A percentile compares a stretch with the other conserved stretches of the same genome.
Evolutionary conservation across 2,329 filamentous ascomycete species (phyloP).

Genomic region (Davidsoniella eucalypti): DNA sequence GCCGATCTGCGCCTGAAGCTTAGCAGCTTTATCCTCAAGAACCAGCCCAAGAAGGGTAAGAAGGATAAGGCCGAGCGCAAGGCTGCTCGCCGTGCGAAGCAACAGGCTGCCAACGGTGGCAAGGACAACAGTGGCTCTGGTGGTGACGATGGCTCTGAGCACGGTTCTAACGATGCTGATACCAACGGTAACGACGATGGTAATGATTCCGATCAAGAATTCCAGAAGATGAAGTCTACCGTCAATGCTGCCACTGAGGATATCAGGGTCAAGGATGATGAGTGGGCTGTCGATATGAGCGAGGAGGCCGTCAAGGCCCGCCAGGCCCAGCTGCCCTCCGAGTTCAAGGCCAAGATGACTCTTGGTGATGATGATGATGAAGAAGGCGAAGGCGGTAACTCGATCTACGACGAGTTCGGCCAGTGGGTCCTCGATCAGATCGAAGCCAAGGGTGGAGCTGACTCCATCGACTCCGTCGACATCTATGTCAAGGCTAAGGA

Average conservation of each 20-base stretch:
- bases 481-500: slow-evolving; percentile 97
- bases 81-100: slow-evolving; percentile 80
- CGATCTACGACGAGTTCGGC: slow-evolving; percentile 76
- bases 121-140: slow-evolving; percentile 47
- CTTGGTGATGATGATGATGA: slow-evolving; percentile 69
- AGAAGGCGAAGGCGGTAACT: slow-evolving; percentile 61
- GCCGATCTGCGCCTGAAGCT: slow-evolving; percentile 92
- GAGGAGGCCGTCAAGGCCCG: slow-evolving; percentile 90
- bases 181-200: slow-evolving; percentile 33
- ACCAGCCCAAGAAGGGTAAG: slow-evolving; percentile 83
- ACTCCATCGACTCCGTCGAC: slow-evolving; percentile 71
- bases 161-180: slow-evolving; percentile 34
- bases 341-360: slow-evolving; percentile 83
- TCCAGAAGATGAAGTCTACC: slow-evolving; percentile 61
- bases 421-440: slow-evolving; percentile 75
- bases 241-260: slow-evolving; percentile 32
- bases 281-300: slow-evolving; percentile 95
- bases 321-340: slow-evolving; percentile 79
- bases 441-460: slow-evolving; percentile 53
- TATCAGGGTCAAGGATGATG: slow-evolving; percentile 59
- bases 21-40: slow-evolving; percentile 93
- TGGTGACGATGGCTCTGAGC: slow-evolving; percentile 34
- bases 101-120: slow-evolving; percentile 44
- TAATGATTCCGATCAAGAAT: slow-evolving; percentile 70
- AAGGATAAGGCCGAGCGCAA: slow-evolving; percentile 90